Conservation (phyloP, 2,329 filamentous ascomycete genomes). For the Cyphellophora europaea region DNA sequence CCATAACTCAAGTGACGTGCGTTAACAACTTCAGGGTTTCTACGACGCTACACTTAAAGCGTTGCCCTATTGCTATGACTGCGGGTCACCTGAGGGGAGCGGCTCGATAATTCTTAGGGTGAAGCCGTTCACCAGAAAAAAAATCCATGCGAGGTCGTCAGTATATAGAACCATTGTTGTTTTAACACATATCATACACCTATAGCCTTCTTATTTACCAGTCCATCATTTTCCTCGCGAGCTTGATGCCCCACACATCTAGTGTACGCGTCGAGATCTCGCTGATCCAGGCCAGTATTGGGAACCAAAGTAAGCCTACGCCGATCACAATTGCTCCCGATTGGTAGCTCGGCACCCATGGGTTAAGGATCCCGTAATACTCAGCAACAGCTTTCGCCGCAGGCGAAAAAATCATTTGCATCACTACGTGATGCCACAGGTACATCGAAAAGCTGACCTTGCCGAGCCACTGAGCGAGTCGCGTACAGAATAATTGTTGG, state of each 20-base stretch:
- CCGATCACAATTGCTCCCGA: not conserved
- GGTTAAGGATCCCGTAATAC: not conserved
- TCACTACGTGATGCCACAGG: conserved; percentile 26
- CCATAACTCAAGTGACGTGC: no score
- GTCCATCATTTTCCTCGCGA: not conserved
- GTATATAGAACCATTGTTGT: no score
- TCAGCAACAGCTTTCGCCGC: not conserved
- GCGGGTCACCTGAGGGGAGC: no score
- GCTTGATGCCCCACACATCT: conserved; percentile 1
- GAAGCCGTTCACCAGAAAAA: no score
- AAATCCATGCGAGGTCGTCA: no score
- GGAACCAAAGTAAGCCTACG: not conserved
- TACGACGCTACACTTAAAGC: no score
- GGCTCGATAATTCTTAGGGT: no score
- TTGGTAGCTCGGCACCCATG: not conserved
- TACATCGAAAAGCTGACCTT: conserved; percentile 38
- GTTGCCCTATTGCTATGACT: no score
- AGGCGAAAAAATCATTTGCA: conserved; percentile 1
- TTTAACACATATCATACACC: no score
- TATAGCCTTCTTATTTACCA: not conserved
- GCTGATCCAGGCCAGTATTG: not conserved
- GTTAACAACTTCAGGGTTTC: no score
- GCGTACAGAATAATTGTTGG: conserved; percentile 31
- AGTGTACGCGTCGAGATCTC: not conserved
- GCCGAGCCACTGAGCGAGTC: conserved; percentile 34